Conservation (phyloP, 148 eudicot genomes). For the Chenopodium berlandieri region DNA sequence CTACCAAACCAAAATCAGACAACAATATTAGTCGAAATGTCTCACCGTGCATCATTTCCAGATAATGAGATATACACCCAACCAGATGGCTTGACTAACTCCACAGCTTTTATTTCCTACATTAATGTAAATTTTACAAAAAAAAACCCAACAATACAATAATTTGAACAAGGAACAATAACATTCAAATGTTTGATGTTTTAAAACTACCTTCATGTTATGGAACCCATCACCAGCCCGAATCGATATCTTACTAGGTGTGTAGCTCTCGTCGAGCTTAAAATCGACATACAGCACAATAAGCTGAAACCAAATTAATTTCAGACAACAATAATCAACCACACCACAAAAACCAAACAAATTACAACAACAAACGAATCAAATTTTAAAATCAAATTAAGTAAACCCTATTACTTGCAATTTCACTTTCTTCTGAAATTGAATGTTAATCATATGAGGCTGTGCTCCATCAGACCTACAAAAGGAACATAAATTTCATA, state of each 20-base stretch:
- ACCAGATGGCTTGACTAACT: constrained; percentile 69
- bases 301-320: constrained; percentile 40
- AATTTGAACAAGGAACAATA: not conserved
- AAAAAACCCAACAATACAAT: too few relatives aligned
- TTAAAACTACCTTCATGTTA: constrained; percentile 56
- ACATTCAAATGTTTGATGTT: not conserved
- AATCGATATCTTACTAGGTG: constrained; percentile 87
- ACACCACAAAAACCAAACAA: not conserved
- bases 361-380: not conserved
- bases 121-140: not conserved
- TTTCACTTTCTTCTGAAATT: constrained; percentile 93
- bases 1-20: not conserved
- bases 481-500: constrained; percentile 13
- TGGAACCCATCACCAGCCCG: constrained; percentile 97
- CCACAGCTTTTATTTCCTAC: constrained; percentile 72
- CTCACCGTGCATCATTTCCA: constrained; percentile 86
- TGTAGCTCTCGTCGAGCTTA: constrained; percentile 97
- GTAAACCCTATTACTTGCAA: constrained; percentile 44
- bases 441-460: constrained; percentile 91
- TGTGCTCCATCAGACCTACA: constrained; percentile 88
- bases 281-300: constrained; percentile 84
- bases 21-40: not conserved
- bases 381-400: not conserved
- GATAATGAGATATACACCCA: constrained; percentile 86
- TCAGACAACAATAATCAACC: not conserved